phyloP scores from a whole-genome alignment of 106 monocot genomes.

The Allium fistulosum region DNA sequence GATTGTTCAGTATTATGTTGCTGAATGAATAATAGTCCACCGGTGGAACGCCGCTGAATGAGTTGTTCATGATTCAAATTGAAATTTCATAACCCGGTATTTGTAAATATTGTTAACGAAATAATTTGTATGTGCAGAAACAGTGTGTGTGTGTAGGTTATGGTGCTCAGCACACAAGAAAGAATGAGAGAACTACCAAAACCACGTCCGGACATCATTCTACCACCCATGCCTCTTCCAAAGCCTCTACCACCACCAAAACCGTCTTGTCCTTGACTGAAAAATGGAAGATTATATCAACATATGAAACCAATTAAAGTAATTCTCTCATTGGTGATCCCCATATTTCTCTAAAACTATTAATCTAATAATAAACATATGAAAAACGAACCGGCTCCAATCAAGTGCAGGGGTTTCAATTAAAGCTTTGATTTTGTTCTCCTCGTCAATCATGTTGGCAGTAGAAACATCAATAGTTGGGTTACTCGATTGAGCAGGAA shows the following conservation, averaged over 20 bases:
- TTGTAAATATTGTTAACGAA: too few relatives aligned
- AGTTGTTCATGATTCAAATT: too few relatives aligned
- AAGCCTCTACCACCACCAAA: slow-evolving; percentile 82
- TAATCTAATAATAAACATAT: not conserved
- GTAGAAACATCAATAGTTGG: slow-evolving; percentile 34
- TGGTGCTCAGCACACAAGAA: too few relatives aligned
- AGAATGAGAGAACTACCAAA: slow-evolving; percentile 45
- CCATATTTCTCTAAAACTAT: not conserved
- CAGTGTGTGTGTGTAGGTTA: too few relatives aligned
- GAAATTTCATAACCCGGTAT: too few relatives aligned
- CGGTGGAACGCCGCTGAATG: too few relatives aligned
- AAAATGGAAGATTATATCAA: not conserved
- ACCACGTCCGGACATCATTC: slow-evolving; percentile 71
- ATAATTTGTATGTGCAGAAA: too few relatives aligned
- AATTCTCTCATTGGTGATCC: too few relatives aligned
- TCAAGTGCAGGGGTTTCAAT: slow-evolving; percentile 89
- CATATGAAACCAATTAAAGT: too few relatives aligned
- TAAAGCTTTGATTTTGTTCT: slow-evolving; percentile 83
- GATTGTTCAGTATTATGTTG: too few relatives aligned
- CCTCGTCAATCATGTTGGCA: slow-evolving; percentile 69
- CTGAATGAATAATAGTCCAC: too few relatives aligned
- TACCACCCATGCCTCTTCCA: slow-evolving; percentile 88
- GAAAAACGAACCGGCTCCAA: slow-evolving; percentile 55
- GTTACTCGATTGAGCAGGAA: slow-evolving; percentile 36
- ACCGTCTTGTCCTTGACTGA: slow-evolving; percentile 60